phyloP scores from a whole-genome alignment of 129 eudicot species.

The Erigeron canadensis region DNA sequence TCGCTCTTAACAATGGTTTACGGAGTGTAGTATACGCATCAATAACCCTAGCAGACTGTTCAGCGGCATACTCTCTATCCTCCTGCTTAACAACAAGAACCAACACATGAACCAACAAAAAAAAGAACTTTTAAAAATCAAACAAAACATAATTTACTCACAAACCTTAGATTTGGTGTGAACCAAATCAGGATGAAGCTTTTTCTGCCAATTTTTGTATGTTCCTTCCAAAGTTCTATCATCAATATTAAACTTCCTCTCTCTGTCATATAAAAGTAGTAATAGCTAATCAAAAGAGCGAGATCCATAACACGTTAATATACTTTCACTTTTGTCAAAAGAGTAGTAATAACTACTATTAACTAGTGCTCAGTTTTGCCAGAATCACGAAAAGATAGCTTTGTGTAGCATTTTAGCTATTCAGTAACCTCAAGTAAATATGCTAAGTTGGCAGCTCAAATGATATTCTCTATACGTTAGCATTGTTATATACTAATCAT shows the following conservation, averaged over 20 bases:
- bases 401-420: no score
- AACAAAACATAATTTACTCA: neutral
- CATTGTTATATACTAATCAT: no score
- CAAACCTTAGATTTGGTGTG: constrained; percentile 82
- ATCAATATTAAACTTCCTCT: constrained; percentile 53
- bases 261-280: constrained; percentile 38
- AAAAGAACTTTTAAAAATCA: neutral
- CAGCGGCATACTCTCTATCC: constrained; percentile 94
- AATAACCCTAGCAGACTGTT: constrained; percentile 84
- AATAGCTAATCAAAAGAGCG: neutral
- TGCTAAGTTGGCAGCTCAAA: no score
- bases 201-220: constrained; percentile 91
- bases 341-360: no score
- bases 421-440: no score
- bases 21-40: constrained; percentile 84
- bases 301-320: no score
- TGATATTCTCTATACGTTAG: no score
- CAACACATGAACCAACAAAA: neutral
- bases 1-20: constrained; percentile 74
- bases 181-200: constrained; percentile 88
- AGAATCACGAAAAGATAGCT: no score
- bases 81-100: constrained; percentile 39
- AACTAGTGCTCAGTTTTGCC: no score
- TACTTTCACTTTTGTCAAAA: no score
- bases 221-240: constrained; percentile 66